A percentile compares a stretch with the other conserved stretches of the same genome.
Evolutionary conservation across 768 basidiomycete genomes (phyloP).

Genomic region (Leccinum rimulosum): DNA sequence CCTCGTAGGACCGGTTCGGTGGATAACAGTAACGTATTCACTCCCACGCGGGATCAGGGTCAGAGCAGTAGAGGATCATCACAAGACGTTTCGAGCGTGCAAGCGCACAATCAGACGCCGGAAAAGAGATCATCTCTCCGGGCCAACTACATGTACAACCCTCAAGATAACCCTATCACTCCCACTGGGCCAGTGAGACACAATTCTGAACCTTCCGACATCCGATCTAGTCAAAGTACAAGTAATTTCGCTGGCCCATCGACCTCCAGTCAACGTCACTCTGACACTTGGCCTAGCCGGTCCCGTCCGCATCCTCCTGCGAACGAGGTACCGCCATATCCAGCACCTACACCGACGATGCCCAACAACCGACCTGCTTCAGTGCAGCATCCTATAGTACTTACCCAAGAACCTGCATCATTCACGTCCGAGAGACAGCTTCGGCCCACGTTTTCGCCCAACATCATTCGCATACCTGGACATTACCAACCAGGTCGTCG

Average conservation of each 20-base stretch:
- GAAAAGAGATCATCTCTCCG: constrained; percentile 18
- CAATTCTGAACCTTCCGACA: constrained; percentile 22
- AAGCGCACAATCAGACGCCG: constrained; percentile 21
- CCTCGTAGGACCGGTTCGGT: constrained; percentile 22
- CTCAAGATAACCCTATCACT: constrained; percentile 15
- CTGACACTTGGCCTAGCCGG: constrained; percentile 20
- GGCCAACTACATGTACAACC: constrained; percentile 17
- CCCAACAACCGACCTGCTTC: constrained; percentile 12
- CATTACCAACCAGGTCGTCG: constrained; percentile 44
- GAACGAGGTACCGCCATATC: constrained; percentile 26
- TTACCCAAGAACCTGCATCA: constrained; percentile 36
- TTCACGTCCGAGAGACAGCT: constrained; percentile 54
- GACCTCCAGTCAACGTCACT: constrained; percentile 16
- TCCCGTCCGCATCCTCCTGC: constrained; percentile 22
- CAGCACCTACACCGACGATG: constrained; percentile 27
- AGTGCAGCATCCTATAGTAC: constrained; percentile 6
- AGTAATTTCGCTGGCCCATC: constrained; percentile 16
- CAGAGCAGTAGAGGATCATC: constrained; percentile 15
- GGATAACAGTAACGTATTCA: constrained; percentile 13
- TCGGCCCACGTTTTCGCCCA: constrained; percentile 66
- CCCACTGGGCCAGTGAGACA: constrained; percentile 23
- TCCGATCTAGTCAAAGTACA: constrained; percentile 8
- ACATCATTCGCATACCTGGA: constrained; percentile 65
- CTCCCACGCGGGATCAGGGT: constrained; percentile 25
- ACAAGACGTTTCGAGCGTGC: constrained; percentile 14